Conservation (phyloP, 2,329 filamentous ascomycete genomes). For the Microdochium trichocladiopsis region DNA sequence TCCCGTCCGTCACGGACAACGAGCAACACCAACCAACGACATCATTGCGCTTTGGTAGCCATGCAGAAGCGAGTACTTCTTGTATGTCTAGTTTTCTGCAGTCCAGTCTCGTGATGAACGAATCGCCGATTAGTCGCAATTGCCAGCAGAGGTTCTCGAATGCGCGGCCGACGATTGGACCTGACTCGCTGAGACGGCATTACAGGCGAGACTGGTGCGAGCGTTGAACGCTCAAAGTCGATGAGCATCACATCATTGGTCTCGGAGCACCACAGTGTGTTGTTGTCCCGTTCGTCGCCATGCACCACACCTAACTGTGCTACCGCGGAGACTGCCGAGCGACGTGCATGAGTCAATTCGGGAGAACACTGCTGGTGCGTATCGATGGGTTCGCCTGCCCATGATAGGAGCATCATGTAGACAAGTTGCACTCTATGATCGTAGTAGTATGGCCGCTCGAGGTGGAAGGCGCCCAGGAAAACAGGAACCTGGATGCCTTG, state of each 20-base stretch:
- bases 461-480: slow-evolving; percentile 28
- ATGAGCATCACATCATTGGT: slow-evolving; percentile 18
- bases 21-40: too few species aligned
- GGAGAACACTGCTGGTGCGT: neutral
- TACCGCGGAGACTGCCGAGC: slow-evolving; percentile 10
- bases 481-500: slow-evolving; percentile 29
- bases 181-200: too few species aligned
- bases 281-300: slow-evolving; percentile 13
- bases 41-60: too few species aligned
- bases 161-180: too few species aligned
- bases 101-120: too few species aligned
- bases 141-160: too few species aligned
- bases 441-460: slow-evolving; percentile 26
- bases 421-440: slow-evolving; percentile 21
- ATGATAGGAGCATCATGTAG: slow-evolving; percentile 26
- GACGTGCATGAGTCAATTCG: slow-evolving; percentile 1
- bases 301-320: slow-evolving; percentile 18
- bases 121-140: too few species aligned
- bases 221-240: slow-evolving; percentile 20
- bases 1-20: too few species aligned
- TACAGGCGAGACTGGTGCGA: too few species aligned
- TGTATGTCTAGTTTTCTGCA: too few species aligned
- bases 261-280: slow-evolving; percentile 18
- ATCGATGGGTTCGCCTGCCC: slow-evolving; percentile 16
- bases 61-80: too few species aligned